Base-by-base conservation (phyloP, 2,329 filamentous ascomycete genomes). In the Sclerotinia subarctica region DNA sequence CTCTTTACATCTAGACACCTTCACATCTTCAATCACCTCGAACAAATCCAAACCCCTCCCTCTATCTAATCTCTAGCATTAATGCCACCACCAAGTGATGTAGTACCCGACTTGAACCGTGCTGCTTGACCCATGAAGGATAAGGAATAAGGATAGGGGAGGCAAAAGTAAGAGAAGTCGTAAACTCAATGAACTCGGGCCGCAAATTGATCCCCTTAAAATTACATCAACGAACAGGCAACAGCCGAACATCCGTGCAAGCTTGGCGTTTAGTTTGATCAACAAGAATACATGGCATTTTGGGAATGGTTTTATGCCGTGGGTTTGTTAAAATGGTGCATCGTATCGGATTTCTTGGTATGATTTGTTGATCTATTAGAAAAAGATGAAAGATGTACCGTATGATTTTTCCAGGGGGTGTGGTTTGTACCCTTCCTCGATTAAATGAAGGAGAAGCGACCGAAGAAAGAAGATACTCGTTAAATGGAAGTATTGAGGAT, bases 171-270 rank as follows among this genome's bases (percentile, higher is more conserved):
- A 47, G 42, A 35, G n/a, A 11, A 62, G 32, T 62, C 44, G 58
- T 49, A 49, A n/a, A n/a, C n/a, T n/a, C n/a, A n/a, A 49, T 62
- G 21, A 62, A 62, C 58, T 62, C 58, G 58, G 58, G 58, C 58
- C 58, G 58, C 24, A 62, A 38, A 49, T 38, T 49, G 58, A 62
- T 62, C 58, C 58, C 26, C 21, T 62, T 26, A 13, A 62, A 24
- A 51, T 49, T 49, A 47, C 58, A 49, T 60, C 58, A 49, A 35
- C 21, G 29, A 35, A 24, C 38, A 15, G 38, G 13, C 38, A 42
- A 42, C 38, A 42, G 38, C 38, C 38, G 38, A 42, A 42, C 44
- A 62, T 21, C 58, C 58, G 44, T 62, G 13, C 21, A 62, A 49
- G 58, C 58, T 62, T 49, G 44, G 58, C 58, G 49, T 10, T 38